Evolutionary conservation across 2,329 filamentous ascomycete species (phyloP).

Genomic region (Polytolypa hystricis): DNA sequence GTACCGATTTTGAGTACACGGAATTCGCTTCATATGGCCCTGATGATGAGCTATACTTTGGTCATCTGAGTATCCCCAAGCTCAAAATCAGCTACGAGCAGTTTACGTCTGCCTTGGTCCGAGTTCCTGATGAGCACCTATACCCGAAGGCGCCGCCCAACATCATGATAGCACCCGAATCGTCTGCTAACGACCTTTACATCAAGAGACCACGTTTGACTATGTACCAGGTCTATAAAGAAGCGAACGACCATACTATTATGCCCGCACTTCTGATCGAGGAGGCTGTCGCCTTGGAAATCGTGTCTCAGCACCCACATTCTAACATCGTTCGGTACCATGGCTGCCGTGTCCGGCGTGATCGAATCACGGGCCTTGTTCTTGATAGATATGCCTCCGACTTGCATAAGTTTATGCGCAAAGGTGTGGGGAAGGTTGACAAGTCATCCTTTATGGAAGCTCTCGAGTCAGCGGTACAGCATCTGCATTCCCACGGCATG

Average conservation of each 20-base stretch:
- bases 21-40: no score
- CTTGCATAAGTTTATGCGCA: not conserved
- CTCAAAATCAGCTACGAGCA: no score
- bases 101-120: not conserved
- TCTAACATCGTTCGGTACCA: constrained; percentile 16
- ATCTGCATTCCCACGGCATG: constrained; percentile 20
- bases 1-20: no score
- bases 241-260: not conserved
- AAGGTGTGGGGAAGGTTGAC: not conserved
- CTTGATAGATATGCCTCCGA: constrained; percentile 11
- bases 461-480: constrained; percentile 11
- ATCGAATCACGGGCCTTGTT: constrained; percentile 17
- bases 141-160: not conserved
- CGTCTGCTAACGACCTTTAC: not conserved
- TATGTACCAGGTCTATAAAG: not conserved
- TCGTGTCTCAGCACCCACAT: constrained; percentile 1
- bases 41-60: no score
- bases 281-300: constrained; percentile 1
- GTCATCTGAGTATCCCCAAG: no score
- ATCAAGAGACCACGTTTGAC: not conserved
- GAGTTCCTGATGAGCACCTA: not conserved
- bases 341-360: constrained; percentile 18
- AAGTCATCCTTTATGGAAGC: not conserved
- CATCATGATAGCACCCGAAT: not conserved
- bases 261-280: not conserved